Evolutionary conservation across 164 flowering plant genomes (phyloP), one percentile per base, ranked within the genome.

Genomic region (Liriodendron chinense): DNA sequence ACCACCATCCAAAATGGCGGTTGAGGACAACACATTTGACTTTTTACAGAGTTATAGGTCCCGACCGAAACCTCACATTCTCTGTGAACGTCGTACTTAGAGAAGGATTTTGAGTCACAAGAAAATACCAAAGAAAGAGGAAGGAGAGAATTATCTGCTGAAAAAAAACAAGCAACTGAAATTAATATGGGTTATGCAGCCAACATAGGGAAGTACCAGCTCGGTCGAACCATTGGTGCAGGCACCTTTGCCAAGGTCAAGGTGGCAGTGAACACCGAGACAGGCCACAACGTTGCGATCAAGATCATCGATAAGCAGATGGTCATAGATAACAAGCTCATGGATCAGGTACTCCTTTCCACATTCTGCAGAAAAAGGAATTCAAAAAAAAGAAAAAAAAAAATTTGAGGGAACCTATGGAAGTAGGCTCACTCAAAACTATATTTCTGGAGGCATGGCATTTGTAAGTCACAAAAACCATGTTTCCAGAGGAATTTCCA

Each of bases 211-310:
- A 91, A 86, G 75, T 91, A 91, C 78, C 84, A 83, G 81, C 83
- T 92, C 0, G 79, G 86, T 12, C 69, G 85, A 66, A 86, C 88
- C 6, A 85, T 92, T 16, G 95, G 97, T n/a, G 92, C 89, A 80
- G 97, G 97, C 1, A 84, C 72, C 72, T 91, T 90, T 72, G 92
- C 97, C 28, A 92, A 91, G 86, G 97, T 92, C 5, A 91, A 88
- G 83, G 78, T 89, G 16, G 97, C 86, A 5, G 69, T 78, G 9
- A 83, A 91, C 80, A 80, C 74, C 9, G 78, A 59, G 48, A 87
- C 80, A 3, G 85, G 84, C 56, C 84, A 83, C 47, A 72, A 77
- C 25, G 93, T 87, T 12, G 97, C 94, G 0, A 76, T 91, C 77
- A 92, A 92, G 82, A 84, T 92, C 84, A 87, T 92, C 0, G 90